Evolutionary conservation across 768 basidiomycete genomes (phyloP), one percentile per base, ranked within the genome.

Genomic region (Phaeotremella skinneri): DNA sequence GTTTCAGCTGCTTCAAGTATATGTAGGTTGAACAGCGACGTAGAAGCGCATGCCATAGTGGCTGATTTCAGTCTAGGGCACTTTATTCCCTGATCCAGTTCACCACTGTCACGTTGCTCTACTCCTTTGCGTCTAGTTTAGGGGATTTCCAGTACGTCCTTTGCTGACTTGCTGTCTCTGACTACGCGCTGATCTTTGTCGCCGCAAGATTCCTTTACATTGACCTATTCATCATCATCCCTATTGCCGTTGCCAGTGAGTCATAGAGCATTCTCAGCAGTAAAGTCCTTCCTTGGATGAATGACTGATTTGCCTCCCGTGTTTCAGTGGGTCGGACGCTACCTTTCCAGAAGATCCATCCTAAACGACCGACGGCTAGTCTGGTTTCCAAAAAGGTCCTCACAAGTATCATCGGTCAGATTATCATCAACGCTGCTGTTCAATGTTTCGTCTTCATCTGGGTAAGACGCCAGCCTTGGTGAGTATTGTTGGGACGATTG

Each of bases 1-100:
- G 91, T 76, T 99, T 99, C 79, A 93, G 91, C 66, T 98, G 94
- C 79, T 99, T 99, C 85, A 99, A 99, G 78, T 99, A 97, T 72
- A 99, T 99, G 94, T 93, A 68, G 77, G 90, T 81, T 32, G 3
- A 20, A 2, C 17, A 3, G 30, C 29, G 13, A 32, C 27, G n/a
- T 21, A 45, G 14, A 39, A 93, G 91, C 90, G 92, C 92, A 0
- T 77, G 13, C 6, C 26, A 23, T 4, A 27, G 31, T 66, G 63
- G 52, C 2, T 50, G 32, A 41, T 5, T 34, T 63, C 9, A 31
- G 20, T 47, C 17, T 68, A 98, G 93, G 94, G 96, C 96, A 0
- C 78, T 99, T 43, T 99, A 98, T 78, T 99, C 96, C 13, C 82
- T 99, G 66, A 99, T 99, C 52, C 96, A 99, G 75, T 99, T 99